Base-by-base conservation (phyloP, 257 asterid species). In the Salvia miltiorrhiza region DNA sequence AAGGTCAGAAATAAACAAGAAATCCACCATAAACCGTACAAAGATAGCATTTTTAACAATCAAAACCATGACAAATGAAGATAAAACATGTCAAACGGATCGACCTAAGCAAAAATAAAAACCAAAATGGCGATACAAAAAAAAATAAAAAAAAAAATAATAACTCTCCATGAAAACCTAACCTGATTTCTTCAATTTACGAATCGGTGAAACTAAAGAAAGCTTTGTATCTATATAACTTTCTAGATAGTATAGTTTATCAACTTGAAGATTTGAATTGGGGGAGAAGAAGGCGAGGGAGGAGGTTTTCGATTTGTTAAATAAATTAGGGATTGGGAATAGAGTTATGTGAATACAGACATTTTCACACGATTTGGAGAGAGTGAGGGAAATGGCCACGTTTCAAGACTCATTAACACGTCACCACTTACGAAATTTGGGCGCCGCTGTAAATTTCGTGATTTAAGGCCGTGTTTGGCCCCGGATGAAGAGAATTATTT, bases 121-220 rank as follows among this genome's bases (percentile, higher is more conserved):
- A 37, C 19, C 12, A 32, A 30, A 28, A 2, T 5, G 30, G 28
- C 3, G 1, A 32, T 1, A 9, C 0, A 8, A n/a, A n/a, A n/a
- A n/a, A 0, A 23, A 44, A 9, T n/a, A n/a, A 21, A 16, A 54
- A 7, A 21, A 2, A 2, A 30, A 30, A 30, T 30, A 30, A 30
- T 30, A 30, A 63, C 65, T 32, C 5, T 0, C n/a, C 8, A 11
- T 2, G 4, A 13, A 40, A 60, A 50, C 17, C 56, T 45, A 69
- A 79, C 76, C 74, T 79, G 70, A 71, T 45, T 71, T 71, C 37
- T 55, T 48, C 74, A 64, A 63, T 28, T 65, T 32, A 44, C 40
- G 19, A 32, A 32, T 26, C 37, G 47, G 35, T 10, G 8, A 52
- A 20, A 12, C 30, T 9, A 4, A 52, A 32, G 19, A 21, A 62